phyloP scores from a whole-genome alignment of 106 monocot species.

The Chionographis japonica region DNA sequence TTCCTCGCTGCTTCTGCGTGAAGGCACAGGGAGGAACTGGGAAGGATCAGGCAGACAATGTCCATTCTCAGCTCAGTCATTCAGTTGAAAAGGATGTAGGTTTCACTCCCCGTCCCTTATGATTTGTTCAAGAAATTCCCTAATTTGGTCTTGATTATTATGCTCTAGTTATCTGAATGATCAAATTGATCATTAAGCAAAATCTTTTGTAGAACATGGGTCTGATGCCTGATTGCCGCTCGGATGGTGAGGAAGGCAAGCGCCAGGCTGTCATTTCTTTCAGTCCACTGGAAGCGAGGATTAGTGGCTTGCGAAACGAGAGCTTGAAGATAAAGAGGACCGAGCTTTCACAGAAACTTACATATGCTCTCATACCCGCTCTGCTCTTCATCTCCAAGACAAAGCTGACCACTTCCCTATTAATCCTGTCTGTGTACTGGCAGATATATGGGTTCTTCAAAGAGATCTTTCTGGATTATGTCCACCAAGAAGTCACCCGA shows the following conservation, averaged over 20 bases:
- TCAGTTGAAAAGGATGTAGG: no score
- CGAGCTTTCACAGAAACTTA: conserved; percentile 37
- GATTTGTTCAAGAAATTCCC: no score
- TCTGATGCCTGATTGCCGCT: background rate
- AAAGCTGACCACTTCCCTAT: conserved; percentile 36
- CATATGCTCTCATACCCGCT: conserved; percentile 50
- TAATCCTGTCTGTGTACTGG: conserved; percentile 48
- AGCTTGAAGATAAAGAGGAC: conserved; percentile 45
- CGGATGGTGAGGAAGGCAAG: background rate
- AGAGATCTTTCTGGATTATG: conserved; percentile 70
- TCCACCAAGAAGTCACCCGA: conserved; percentile 61
- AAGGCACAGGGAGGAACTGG: no score
- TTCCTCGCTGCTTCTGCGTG: no score
- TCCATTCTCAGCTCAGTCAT: no score
- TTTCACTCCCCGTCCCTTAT: no score
- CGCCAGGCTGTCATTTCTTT: conserved; percentile 24
- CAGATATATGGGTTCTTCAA: conserved; percentile 67
- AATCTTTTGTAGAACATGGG: background rate
- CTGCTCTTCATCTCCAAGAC: conserved; percentile 41
- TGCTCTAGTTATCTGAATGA: no score
- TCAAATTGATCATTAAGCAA: no score
- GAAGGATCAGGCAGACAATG: no score
- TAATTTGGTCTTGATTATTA: no score
- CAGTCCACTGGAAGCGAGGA: conserved; percentile 53
- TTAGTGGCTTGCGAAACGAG: conserved; percentile 26